These are phyloP conservation scores for Neonectria faginata DNA, from an alignment of 2,329 filamentous ascomycete genomes.

Conservation along the genomic window DNA sequence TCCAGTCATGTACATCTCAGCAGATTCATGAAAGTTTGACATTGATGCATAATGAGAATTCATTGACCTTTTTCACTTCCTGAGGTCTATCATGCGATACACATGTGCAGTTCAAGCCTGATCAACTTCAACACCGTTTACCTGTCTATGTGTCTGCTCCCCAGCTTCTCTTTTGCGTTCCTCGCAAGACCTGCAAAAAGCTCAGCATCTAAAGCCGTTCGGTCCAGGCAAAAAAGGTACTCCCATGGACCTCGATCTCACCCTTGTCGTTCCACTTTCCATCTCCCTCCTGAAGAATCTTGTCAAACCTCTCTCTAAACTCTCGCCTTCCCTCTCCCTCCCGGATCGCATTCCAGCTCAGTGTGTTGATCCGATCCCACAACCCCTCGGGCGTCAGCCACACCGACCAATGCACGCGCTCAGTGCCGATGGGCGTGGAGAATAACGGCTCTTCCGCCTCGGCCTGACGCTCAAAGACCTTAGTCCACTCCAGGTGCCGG, in stretches of 20 bases:
- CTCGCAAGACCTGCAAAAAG: constrained; percentile 37
- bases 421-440: constrained; percentile 70
- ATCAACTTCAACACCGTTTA: background rate
- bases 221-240: constrained; percentile 74
- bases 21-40: constrained; percentile 60
- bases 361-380: constrained; percentile 73
- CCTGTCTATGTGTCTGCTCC: background rate
- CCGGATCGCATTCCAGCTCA: constrained; percentile 75
- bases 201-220: constrained; percentile 52
- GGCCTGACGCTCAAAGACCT: constrained; percentile 72
- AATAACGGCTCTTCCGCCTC: constrained; percentile 63
- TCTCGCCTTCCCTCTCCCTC: constrained; percentile 61
- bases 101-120: background rate
- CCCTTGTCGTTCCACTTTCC: constrained; percentile 70
- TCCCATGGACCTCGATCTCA: constrained; percentile 72
- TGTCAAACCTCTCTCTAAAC: constrained; percentile 64
- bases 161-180: constrained; percentile 41
- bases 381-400: constrained; percentile 70
- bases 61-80: constrained; percentile 21
- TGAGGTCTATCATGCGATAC: background rate
- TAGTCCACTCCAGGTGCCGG: constrained; percentile 71
- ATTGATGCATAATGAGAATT: constrained; percentile 36
- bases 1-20: constrained; percentile 77
- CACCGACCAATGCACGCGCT: constrained; percentile 53
- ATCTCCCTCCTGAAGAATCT: constrained; percentile 63